Base-by-base conservation (phyloP, 2,329 filamentous ascomycete species). In the Escovopsis sp. region DNA sequence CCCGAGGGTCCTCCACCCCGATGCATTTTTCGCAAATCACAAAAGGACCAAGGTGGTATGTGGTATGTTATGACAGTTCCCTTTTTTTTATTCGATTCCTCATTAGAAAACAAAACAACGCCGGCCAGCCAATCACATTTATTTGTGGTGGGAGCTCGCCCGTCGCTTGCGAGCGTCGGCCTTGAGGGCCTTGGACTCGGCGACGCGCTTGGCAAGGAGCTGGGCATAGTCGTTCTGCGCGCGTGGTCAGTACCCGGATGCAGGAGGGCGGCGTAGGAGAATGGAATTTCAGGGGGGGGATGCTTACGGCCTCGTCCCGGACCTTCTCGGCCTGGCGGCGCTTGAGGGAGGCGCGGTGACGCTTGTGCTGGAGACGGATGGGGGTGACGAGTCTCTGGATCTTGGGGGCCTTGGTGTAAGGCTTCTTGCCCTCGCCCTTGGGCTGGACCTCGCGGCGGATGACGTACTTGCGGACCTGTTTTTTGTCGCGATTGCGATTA, bases 291-390 rank as follows among this genome's bases (percentile, higher is more conserved):
- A 1, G 11, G 7, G 12, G 37, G 26, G 33, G 45, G 41, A 43
- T 52, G 80, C 84, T 66, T 86, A 94, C 91, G 64, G 91, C 91
- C 77, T 94, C 89, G 67, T 98, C 91, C 81, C 95, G 95, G 74
- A 86, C 80, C 71, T 88, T 84, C 77, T 98, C 91, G 63, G 88
- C 73, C 66, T 87, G 85, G 70, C 91, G 89, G 69, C 89, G 86
- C 87, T 98, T 98, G 73, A 98, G 83, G 63, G 91, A 89, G 62
- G 93, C 75, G 60, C 88, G 80, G 78, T 96, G 91, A 64, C 91
- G 87, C 85, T 96, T 98, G 84, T 94, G 91, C 80, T 98, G 91
- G 65, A 98, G 87, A 69, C 91, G 91, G 76, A 96, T 91, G 68
- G 91, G 91, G 64, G 91, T 98, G 61, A 98, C 87, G 61, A 98